Percentiles rank a stretch among this genome's conserved stretches.
Evolutionary conservation across 2,329 filamentous ascomycete species (phyloP).

Genomic region (Chrysoporthe austroafricana): DNA sequence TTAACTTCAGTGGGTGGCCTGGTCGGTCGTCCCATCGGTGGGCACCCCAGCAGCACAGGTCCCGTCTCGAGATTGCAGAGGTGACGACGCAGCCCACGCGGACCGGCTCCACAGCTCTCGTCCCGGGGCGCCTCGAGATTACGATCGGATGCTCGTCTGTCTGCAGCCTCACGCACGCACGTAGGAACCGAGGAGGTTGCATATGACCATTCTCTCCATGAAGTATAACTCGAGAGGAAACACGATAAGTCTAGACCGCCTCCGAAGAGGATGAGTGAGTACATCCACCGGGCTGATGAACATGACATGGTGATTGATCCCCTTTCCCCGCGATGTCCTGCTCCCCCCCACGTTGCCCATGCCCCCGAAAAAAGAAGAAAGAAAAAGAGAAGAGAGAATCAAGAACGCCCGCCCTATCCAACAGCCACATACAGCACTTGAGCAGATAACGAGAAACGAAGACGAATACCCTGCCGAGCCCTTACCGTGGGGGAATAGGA

Average conservation of each 20-base stretch:
- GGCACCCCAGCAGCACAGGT: background rate
- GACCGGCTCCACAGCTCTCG: background rate
- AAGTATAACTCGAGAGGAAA: constrained; percentile 12
- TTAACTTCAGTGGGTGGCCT: background rate
- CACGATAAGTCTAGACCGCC: constrained; percentile 11
- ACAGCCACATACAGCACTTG: constrained; percentile 11
- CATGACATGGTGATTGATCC: constrained; percentile 13
- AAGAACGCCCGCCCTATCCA: constrained; percentile 25
- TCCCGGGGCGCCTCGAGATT: background rate
- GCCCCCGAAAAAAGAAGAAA: constrained; percentile 9
- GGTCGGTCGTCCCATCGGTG: background rate
- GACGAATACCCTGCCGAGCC: constrained; percentile 8
- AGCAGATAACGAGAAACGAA: constrained; percentile 13
- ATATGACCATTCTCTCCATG: background rate
- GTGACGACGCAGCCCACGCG: background rate
- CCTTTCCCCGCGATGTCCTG: background rate
- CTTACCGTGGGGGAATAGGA: constrained; percentile 21
- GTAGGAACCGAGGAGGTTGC: background rate
- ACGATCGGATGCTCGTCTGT: background rate
- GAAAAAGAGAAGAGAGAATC: background rate
- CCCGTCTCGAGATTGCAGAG: background rate
- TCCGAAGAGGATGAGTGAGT: background rate
- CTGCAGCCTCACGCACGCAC: background rate
- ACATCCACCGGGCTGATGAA: background rate
- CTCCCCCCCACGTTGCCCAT: constrained; percentile 10